Evolutionary conservation across 176 grass and related monocot species (phyloP), one percentile per base, ranked within the genome.

Genomic region (Guadua angustifolia): DNA sequence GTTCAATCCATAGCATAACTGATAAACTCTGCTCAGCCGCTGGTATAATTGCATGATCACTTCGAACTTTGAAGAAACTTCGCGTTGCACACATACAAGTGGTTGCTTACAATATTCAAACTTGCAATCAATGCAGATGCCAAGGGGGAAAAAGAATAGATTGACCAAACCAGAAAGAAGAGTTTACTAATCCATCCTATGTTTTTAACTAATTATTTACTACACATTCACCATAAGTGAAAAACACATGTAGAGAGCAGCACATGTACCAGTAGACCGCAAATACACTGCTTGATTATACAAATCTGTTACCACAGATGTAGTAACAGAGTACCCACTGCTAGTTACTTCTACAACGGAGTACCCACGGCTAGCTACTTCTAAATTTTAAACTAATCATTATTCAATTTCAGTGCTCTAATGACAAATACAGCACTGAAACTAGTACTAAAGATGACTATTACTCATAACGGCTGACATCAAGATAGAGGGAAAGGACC

Each of bases 1-100:
- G 18, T 64, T 51, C 12, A 90, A 78, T 62, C 42, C 11, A 84
- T 78, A 83, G 15, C 58, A 12, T 69, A 82, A 79, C 75, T 78
- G 74, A 47, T 49, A 35, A 49, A 79, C 25, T 21, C 59, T 2
- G 69, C 3, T 79, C 63, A 33, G 58, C 59, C 57, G 73, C 45
- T 66, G 32, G 44, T 36, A 78, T 32, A 78, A 68, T 42, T 78
- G 29, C 25, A 85, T 75, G 50, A 18, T 66, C 44, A 45, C 4
- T 78, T 51, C 5, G 15, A 82, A 69, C 3, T 69, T 83, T 1
- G 4, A 63, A 71, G 58, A 6, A 71, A 78, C 33, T 77, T 62
- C 33, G 53, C 4, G 10, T 40, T 33, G 53, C 66, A 19, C 66
- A 72, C 18, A 55, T 7, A 36, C 18, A 81, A 81, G 77, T 81